phyloP scores from a whole-genome alignment of 192 early-diverging fungal species.

The Mortierella hygrophila region DNA sequence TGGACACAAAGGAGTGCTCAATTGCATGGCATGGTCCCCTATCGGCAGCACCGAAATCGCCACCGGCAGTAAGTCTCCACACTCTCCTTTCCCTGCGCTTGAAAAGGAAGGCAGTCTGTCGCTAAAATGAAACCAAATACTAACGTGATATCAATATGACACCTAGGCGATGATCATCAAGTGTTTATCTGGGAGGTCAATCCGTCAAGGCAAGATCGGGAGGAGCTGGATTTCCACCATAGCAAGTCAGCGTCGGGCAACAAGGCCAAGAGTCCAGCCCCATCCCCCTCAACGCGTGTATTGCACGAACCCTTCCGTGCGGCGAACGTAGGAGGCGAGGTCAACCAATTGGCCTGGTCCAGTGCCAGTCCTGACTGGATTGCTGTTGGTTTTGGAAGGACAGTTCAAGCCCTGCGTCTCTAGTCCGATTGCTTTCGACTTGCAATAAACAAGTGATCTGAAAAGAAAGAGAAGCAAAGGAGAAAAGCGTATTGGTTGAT shows the following conservation, averaged over 20 bases:
- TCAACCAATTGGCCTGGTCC: conserved; percentile 91
- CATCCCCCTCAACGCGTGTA: conserved; percentile 44
- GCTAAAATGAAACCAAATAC: neutral
- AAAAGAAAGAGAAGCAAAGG: neutral
- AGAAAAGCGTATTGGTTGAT: neutral
- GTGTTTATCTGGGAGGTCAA: conserved; percentile 95
- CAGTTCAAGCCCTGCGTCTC: conserved; percentile 87
- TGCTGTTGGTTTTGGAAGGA: conserved; percentile 86
- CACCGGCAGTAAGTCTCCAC: conserved; percentile 75
- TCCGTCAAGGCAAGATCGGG: conserved; percentile 58
- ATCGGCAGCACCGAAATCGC: conserved; percentile 82
- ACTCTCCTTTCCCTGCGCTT: neutral
- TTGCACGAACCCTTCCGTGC: conserved; percentile 73
- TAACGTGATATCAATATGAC: neutral
- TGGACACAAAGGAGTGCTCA: conserved; percentile 83
- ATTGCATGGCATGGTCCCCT: conserved; percentile 92
- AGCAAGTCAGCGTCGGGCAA: conserved; percentile 37
- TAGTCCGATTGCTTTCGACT: conserved; percentile 34
- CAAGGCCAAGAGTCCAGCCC: conserved; percentile 14
- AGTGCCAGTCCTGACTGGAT: conserved; percentile 86
- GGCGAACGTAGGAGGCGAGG: conserved; percentile 66
- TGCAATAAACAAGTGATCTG: neutral
- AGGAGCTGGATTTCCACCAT: conserved; percentile 49
- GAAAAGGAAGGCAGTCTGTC: neutral
- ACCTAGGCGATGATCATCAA: conserved; percentile 87